These are phyloP conservation scores for Exsudoporus frostii DNA, from an alignment of 768 basidiomycete species.

Conservation along the genomic window DNA sequence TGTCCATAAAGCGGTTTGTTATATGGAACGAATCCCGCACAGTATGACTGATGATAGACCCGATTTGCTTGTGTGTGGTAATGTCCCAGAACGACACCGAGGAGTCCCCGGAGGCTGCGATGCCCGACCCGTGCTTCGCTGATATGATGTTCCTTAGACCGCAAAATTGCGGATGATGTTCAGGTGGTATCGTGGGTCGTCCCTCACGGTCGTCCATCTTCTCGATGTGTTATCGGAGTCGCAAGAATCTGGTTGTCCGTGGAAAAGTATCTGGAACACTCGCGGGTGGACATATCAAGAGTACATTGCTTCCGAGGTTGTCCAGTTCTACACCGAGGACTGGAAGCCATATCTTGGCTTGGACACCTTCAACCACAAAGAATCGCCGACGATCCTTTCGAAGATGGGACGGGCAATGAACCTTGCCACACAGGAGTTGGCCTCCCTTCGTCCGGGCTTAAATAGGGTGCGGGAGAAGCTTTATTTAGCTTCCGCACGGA, in stretches of 20 bases:
- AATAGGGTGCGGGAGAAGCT: constrained; percentile 18
- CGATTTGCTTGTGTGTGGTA: neutral
- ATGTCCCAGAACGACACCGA: neutral
- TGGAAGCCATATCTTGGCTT: constrained; percentile 12
- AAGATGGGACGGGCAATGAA: constrained; percentile 8
- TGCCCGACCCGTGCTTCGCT: too few relatives aligned
- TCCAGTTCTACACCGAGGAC: constrained; percentile 16
- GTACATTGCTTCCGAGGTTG: constrained; percentile 9
- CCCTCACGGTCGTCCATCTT: constrained; percentile 14
- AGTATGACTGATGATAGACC: neutral
- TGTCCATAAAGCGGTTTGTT: too few relatives aligned
- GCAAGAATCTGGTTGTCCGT: neutral
- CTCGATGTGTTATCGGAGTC: neutral
- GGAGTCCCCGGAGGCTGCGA: neutral
- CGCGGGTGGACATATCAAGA: constrained; percentile 11
- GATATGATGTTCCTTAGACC: too few relatives aligned
- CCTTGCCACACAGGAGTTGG: neutral
- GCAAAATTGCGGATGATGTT: too few relatives aligned
- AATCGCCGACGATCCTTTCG: neutral
- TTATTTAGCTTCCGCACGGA: constrained; percentile 7
- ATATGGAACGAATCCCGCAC: too few relatives aligned
- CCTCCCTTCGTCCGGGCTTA: constrained; percentile 4
- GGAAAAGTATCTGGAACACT: constrained; percentile 12
- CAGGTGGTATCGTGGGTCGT: constrained; percentile 8
- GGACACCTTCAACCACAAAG: constrained; percentile 6